Evolutionary conservation across 1,284 basidiomycete species (phyloP).

Genomic region (Ganoderma sp.): DNA sequence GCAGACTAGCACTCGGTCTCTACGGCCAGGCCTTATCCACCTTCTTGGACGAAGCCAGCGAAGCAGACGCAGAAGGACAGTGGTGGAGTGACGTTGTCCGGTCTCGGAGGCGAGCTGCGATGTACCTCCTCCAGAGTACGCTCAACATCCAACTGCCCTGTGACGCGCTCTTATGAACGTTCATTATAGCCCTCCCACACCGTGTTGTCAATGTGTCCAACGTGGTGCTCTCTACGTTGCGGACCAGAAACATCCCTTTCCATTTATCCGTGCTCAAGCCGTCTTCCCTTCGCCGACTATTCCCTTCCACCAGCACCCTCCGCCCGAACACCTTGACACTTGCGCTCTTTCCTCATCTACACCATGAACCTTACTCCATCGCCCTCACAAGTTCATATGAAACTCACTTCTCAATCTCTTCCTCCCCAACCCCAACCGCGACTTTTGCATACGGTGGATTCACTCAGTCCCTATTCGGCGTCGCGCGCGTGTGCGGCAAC

Average conservation of each 20-base stretch:
- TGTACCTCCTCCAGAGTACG: slow-evolving; percentile 74
- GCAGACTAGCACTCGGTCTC: slow-evolving; percentile 57
- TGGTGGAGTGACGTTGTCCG: slow-evolving; percentile 77
- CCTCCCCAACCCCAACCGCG: slow-evolving; percentile 29
- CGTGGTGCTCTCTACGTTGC: slow-evolving; percentile 54
- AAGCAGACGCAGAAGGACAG: slow-evolving; percentile 71
- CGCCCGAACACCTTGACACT: slow-evolving; percentile 56
- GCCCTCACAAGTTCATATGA: slow-evolving; percentile 29
- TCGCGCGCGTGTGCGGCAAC: slow-evolving; percentile 33
- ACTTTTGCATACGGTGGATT: slow-evolving; percentile 30
- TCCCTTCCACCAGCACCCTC: slow-evolving; percentile 50
- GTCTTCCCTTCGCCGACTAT: slow-evolving; percentile 55
- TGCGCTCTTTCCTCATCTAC: slow-evolving; percentile 70
- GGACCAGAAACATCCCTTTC: slow-evolving; percentile 53
- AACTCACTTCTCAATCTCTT: slow-evolving; percentile 22
- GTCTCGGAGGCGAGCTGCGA: slow-evolving; percentile 54
- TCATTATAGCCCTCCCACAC: slow-evolving; percentile 61
- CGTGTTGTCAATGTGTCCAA: slow-evolving; percentile 52
- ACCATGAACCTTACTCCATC: slow-evolving; percentile 40
- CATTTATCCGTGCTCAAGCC: slow-evolving; percentile 56
- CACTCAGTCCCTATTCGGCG: slow-evolving; percentile 21
- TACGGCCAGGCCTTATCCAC: slow-evolving; percentile 65
- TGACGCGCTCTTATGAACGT: neutral
- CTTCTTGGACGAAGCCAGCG: slow-evolving; percentile 63
- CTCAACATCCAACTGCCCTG: slow-evolving; percentile 22